Percentiles rank a stretch among this genome's conserved stretches.
phyloP scores from a whole-genome alignment of 2,329 filamentous ascomycete genomes.

The Colletotrichum kahawae region DNA sequence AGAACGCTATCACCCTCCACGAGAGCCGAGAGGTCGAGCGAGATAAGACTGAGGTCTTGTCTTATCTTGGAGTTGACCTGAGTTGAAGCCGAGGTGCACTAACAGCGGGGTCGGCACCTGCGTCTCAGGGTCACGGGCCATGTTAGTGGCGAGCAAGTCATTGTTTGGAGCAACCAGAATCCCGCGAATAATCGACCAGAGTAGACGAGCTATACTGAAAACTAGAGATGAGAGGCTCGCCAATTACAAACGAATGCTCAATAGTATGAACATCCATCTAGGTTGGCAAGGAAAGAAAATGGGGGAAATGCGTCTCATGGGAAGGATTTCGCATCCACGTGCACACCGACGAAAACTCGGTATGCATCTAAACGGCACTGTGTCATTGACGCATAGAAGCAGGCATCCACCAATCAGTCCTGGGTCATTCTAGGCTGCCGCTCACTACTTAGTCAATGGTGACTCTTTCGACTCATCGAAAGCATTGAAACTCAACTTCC shows the following conservation, averaged over 20 bases:
- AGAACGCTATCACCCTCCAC: background rate
- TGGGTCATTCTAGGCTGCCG: background rate
- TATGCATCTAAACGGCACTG: background rate
- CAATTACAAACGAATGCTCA: background rate
- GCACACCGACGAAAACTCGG: background rate
- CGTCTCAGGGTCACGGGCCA: background rate
- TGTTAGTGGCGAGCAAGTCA: background rate
- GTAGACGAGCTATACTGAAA: background rate
- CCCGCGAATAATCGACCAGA: background rate
- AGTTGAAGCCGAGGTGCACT: background rate
- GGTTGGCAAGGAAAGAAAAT: background rate
- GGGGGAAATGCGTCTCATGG: background rate
- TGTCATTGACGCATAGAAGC: background rate
- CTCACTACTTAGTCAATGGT: background rate
- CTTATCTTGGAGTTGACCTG: background rate
- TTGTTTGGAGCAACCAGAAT: background rate
- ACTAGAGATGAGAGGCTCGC: background rate
- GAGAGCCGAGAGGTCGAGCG: background rate
- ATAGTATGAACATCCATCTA: background rate
- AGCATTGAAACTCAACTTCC: background rate
- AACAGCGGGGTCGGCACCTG: constrained; percentile 6
- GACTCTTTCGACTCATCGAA: background rate
- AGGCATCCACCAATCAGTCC: background rate
- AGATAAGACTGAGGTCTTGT: background rate
- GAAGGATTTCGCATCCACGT: background rate